Base-by-base conservation (phyloP, 164 flowering plant genomes). In the Nymphaea thermarum region DNA sequence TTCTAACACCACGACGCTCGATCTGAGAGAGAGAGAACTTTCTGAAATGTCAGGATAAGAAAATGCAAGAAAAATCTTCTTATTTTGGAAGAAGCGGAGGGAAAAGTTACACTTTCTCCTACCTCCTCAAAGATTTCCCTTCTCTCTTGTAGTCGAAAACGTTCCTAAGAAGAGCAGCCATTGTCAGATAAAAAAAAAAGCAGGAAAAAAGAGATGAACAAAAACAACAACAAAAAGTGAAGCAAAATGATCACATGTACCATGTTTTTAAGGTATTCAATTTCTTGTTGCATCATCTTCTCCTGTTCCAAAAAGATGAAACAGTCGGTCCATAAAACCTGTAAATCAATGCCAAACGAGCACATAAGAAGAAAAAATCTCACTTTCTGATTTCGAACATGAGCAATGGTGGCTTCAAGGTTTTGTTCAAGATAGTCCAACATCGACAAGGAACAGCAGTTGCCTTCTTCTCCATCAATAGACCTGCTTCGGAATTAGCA, bases 381-480 rank as follows among this genome's bases (percentile, higher is more conserved):
- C 16, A 44, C 62, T 53, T 41, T 67, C 62, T 67, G 62, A 15
- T 11, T 12, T 3, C 69, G 69, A 5, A 67, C 69, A 25, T 60
- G 61, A n/a, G 42, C 4, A 43, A 67, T 67, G 3, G 43, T 42
- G 4, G 61, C 45, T 60, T 67, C 69, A n/a, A 67, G 63, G 53
- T 67, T 55, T 67, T 55, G 62, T 43, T 67, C 69, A 53, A 67
- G 44, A 55, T 44, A 67, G 11, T 67, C 55, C 69, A 67, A 36
- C 0, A 3, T 42, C 18, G 62, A 60, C 18, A 67, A 42, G 43
- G 69, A 67, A 17, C 36, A 17, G 45, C 43, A 53, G 7, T 10
- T 11, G 14, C 62, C 41, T 16, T 67, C 69, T 36, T 67, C 69
- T 36, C 69, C 69, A 7, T 15, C 14, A 51, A 51, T 51, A 51